Conservation (phyloP, 2,329 filamentous ascomycete genomes). For the Hypoxylon sp. region DNA sequence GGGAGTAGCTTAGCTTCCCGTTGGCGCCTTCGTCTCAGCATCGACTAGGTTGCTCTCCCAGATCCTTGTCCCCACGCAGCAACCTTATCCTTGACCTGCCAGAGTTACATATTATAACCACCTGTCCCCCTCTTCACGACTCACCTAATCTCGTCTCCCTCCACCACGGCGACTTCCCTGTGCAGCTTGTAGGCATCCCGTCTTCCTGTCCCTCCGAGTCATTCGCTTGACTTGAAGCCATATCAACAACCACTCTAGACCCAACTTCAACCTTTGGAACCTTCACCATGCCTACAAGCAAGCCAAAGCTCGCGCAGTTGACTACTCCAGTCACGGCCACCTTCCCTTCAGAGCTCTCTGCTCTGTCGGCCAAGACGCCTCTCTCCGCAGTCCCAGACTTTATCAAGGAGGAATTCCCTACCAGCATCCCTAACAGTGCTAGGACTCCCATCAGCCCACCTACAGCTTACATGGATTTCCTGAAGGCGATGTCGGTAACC, state of each 20-base stretch:
- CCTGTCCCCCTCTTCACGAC: conserved; percentile 49
- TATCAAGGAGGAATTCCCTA: conserved; percentile 75
- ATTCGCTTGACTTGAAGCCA: conserved; percentile 61
- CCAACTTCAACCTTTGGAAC: conserved; percentile 34
- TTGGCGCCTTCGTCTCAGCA: conserved; percentile 54
- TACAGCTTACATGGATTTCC: conserved; percentile 90
- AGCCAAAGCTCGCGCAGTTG: conserved; percentile 74
- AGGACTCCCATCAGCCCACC: conserved; percentile 94
- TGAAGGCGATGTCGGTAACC: conserved; percentile 84
- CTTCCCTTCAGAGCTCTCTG: conserved; percentile 73
- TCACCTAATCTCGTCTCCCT: conserved; percentile 56
- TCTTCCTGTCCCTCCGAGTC: conserved; percentile 56
- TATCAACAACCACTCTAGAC: conserved; percentile 30
- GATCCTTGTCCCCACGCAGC: conserved; percentile 51
- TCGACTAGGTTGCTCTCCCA: conserved; percentile 42
- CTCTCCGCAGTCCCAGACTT: conserved; percentile 70
- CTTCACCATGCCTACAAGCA: conserved; percentile 64
- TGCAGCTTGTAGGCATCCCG: conserved; percentile 55
- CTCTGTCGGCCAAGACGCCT: conserved; percentile 77
- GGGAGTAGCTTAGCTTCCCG: conserved; percentile 50
- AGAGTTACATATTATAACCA: conserved; percentile 55
- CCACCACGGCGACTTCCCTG: conserved; percentile 57
- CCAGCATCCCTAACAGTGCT: conserved; percentile 69
- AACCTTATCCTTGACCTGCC: conserved; percentile 41
- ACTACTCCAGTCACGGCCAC: conserved; percentile 74